Percentiles rank a stretch among this genome's conserved stretches.
phyloP scores from a whole-genome alignment of 2,329 filamentous ascomycete species.

The Drechslera avenae region DNA sequence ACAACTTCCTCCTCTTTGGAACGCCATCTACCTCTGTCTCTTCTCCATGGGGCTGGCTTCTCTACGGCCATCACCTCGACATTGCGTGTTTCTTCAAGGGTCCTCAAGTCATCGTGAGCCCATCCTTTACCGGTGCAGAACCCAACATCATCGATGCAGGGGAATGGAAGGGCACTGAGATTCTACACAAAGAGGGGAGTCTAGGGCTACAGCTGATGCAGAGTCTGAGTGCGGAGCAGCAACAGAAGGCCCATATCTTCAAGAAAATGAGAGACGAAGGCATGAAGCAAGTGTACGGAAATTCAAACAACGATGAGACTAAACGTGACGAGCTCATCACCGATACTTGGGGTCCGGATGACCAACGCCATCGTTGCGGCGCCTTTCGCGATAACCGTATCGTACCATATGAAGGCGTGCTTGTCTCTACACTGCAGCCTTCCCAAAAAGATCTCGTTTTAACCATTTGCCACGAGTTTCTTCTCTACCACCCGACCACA shows the following conservation, averaged over 20 bases:
- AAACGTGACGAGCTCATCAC: slow-evolving; percentile 48
- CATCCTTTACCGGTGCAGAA: slow-evolving; percentile 81
- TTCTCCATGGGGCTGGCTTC: slow-evolving; percentile 71
- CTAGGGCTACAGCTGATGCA: slow-evolving; percentile 74
- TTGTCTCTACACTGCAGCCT: slow-evolving; percentile 56
- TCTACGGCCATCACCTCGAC: slow-evolving; percentile 81
- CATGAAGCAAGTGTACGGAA: slow-evolving; percentile 60
- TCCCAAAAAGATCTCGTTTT: slow-evolving; percentile 62
- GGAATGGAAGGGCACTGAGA: slow-evolving; percentile 65
- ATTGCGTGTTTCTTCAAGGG: slow-evolving; percentile 71
- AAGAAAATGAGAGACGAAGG: slow-evolving; percentile 64
- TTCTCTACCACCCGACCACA: slow-evolving; percentile 67
- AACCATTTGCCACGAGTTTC: slow-evolving; percentile 66
- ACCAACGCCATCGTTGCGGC: slow-evolving; percentile 78
- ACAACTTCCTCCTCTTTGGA: slow-evolving; percentile 77
- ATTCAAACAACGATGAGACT: slow-evolving; percentile 31
- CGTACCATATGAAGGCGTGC: slow-evolving; percentile 72
- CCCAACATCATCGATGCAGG: slow-evolving; percentile 75
- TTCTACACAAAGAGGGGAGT: slow-evolving; percentile 67
- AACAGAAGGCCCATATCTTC: slow-evolving; percentile 62
- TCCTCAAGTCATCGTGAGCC: slow-evolving; percentile 69
- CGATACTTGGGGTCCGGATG: slow-evolving; percentile 78
- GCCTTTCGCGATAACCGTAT: slow-evolving; percentile 79
- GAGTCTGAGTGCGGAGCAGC: slow-evolving; percentile 55
- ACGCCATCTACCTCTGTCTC: slow-evolving; percentile 57